These are phyloP conservation scores for Sporothrix variecibatus DNA, from an alignment of 2,329 filamentous ascomycete species.

Conservation along the genomic window DNA sequence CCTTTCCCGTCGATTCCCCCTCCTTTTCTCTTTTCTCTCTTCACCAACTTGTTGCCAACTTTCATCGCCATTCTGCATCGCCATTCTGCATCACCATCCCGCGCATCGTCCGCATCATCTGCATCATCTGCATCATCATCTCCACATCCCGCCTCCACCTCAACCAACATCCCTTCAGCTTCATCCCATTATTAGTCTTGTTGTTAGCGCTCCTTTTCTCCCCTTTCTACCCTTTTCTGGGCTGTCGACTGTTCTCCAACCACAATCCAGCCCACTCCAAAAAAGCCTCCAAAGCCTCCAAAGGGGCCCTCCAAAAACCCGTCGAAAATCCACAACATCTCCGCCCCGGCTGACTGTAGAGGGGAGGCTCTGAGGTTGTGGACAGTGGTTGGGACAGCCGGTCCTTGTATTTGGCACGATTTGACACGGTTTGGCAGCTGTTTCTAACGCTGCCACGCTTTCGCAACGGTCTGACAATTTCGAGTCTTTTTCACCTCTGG, in stretches of 20 bases:
- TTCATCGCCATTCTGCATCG: neutral
- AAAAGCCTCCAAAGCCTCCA: neutral
- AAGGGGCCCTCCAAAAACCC: neutral
- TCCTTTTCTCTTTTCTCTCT: neutral
- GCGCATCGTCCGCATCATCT: neutral
- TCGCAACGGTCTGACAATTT: neutral
- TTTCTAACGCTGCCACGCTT: neutral
- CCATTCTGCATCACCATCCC: neutral
- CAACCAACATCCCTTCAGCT: neutral
- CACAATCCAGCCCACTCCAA: neutral
- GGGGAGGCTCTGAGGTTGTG: neutral
- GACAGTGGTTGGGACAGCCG: neutral
- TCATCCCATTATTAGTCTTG: neutral
- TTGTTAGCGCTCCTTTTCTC: neutral
- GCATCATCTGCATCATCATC: conserved; percentile 8
- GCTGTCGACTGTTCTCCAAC: neutral
- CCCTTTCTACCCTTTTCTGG: neutral
- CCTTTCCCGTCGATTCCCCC: neutral
- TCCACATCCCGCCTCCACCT: conserved; percentile 11
- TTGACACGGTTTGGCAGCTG: neutral
- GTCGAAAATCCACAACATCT: neutral
- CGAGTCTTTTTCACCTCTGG: neutral
- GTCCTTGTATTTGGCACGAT: neutral
- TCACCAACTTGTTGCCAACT: neutral
- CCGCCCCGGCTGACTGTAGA: neutral